A percentile compares a stretch with the other conserved stretches of the same genome.
phyloP scores from a whole-genome alignment of 2,329 filamentous ascomycete species.

The Fusarium coicis region DNA sequence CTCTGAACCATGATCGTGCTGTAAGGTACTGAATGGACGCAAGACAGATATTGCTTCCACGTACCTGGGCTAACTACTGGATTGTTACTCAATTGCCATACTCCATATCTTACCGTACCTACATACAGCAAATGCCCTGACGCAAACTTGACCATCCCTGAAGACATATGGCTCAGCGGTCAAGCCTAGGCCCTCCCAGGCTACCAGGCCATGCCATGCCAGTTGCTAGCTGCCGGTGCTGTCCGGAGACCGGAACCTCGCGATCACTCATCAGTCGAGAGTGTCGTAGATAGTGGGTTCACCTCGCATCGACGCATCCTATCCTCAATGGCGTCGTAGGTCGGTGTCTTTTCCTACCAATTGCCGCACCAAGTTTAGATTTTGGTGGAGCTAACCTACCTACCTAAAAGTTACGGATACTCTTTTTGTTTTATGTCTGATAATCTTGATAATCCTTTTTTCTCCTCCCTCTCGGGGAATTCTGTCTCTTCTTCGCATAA shows the following conservation, averaged over 20 bases:
- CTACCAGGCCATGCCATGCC: background rate
- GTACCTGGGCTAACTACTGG: background rate
- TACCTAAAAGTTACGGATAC: background rate
- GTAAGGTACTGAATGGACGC: background rate
- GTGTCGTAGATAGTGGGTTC: constrained; percentile 36
- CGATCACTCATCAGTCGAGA: constrained; percentile 35
- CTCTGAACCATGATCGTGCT: background rate
- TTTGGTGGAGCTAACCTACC: constrained; percentile 21
- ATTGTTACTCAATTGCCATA: background rate
- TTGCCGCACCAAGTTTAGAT: constrained; percentile 31
- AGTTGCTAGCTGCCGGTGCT: constrained; percentile 33
- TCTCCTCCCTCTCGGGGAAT: background rate
- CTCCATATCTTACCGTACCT: too few relatives aligned
- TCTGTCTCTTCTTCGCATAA: background rate
- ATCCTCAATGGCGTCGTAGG: constrained; percentile 16
- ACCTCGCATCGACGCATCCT: background rate
- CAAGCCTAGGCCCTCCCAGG: background rate
- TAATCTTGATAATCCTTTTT: constrained; percentile 35
- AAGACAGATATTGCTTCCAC: background rate
- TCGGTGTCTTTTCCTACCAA: constrained; percentile 26
- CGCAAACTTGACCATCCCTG: constrained; percentile 4
- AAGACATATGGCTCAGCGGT: constrained; percentile 15
- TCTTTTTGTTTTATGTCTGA: constrained; percentile 21
- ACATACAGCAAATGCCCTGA: background rate
- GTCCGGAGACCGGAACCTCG: constrained; percentile 42